A percentile compares a stretch with the other conserved stretches of the same genome.
Conservation (phyloP, 371 early-diverging fungal species). For the Mortierella sp. region DNA sequence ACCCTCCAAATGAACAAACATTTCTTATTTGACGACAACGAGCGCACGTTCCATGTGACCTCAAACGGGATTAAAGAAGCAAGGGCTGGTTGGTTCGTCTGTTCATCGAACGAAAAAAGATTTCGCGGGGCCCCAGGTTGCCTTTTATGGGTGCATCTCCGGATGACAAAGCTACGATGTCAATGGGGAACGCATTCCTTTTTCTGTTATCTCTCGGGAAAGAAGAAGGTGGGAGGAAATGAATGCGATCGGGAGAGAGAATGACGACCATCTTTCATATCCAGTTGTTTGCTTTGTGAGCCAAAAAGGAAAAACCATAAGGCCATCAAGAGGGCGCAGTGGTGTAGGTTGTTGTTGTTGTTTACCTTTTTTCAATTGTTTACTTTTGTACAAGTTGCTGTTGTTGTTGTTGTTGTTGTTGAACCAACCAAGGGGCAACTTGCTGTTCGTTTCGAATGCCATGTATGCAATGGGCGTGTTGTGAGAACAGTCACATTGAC, state of each 20-base stretch:
- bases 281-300: background rate
- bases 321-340: conserved; percentile 4
- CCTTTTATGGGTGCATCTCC: background rate
- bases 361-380: background rate
- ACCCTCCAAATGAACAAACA: background rate
- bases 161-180: background rate
- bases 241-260: background rate
- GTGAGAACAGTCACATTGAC: too few species aligned
- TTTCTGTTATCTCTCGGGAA: conserved; percentile 9
- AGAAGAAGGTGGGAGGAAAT: background rate
- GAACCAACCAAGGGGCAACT: too few species aligned
- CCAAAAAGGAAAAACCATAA: conserved; percentile 5
- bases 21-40: background rate
- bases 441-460: too few species aligned
- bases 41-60: conserved; percentile 10
- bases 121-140: conserved; percentile 3
- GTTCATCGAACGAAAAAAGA: background rate
- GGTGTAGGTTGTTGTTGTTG: background rate
- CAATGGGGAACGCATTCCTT: background rate
- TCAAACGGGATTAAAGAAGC: background rate
- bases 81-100: background rate
- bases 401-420: too few species aligned
- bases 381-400: too few species aligned
- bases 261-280: background rate
- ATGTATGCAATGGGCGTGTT: too few species aligned